Conservation (phyloP, 495 filamentous ascomycete species). For the Hypoxylon fuscum region DNA sequence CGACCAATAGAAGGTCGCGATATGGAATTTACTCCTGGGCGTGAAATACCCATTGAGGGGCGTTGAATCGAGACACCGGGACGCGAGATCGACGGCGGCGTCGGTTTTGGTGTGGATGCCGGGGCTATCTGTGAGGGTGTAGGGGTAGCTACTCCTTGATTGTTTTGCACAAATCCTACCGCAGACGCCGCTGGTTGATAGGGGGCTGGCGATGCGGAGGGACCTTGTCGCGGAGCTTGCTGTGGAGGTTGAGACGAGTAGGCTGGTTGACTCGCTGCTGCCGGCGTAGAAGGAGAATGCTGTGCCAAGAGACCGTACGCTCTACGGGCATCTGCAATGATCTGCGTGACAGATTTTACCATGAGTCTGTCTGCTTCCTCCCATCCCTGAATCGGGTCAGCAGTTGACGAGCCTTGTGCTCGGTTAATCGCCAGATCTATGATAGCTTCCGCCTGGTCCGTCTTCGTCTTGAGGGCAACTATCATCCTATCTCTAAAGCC, state of each 20-base stretch:
- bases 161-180: conserved; percentile 6
- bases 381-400: conserved; percentile 41
- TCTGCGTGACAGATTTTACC: conserved; percentile 44
- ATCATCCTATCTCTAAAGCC: conserved; percentile 43
- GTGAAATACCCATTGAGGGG: conserved; percentile 41
- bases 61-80: conserved; percentile 44
- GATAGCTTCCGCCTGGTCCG: conserved; percentile 43
- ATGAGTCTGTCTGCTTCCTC: conserved; percentile 46
- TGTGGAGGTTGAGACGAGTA: conserved; percentile 28
- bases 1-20: conserved; percentile 34
- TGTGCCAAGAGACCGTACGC: conserved; percentile 31
- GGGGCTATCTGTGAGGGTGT: conserved; percentile 4
- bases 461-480: conserved; percentile 42
- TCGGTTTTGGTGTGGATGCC: conserved; percentile 9
- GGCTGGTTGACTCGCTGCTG: conserved; percentile 2
- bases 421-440: conserved; percentile 45
- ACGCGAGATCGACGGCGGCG: conserved; percentile 24
- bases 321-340: conserved; percentile 43
- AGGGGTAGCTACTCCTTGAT: conserved; percentile 6
- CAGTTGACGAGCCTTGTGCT: conserved; percentile 40
- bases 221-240: conserved; percentile 20
- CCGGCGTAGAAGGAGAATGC: conserved; percentile 17
- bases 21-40: conserved; percentile 36
- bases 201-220: conserved; percentile 35
- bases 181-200: conserved; percentile 24